Percentiles rank a stretch among this genome's conserved stretches.
These are phyloP conservation scores for Trichoderma semiorbis DNA, from an alignment of 2,329 filamentous ascomycete genomes.

Conservation along the genomic window DNA sequence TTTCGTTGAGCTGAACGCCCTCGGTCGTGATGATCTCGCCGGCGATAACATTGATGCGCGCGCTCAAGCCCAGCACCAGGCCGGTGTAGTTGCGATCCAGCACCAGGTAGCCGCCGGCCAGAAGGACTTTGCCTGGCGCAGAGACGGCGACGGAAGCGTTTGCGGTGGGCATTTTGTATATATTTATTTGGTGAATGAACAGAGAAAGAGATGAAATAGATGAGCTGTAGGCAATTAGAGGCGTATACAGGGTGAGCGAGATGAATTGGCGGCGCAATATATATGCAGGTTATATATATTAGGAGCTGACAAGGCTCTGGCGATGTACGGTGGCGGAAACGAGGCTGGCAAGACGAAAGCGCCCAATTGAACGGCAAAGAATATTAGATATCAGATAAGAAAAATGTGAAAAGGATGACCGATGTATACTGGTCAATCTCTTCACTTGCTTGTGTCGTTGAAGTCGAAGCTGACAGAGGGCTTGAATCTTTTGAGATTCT, in stretches of 20 bases:
- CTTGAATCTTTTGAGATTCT: neutral
- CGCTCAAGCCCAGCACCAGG: constrained; percentile 64
- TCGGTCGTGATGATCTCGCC: constrained; percentile 52
- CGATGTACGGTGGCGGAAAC: neutral
- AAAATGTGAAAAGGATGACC: neutral
- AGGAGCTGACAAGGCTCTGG: neutral
- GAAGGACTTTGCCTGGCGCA: constrained; percentile 91
- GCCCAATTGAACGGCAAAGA: neutral
- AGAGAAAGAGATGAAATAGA: neutral
- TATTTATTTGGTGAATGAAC: neutral
- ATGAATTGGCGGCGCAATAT: neutral
- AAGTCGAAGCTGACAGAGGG: neutral
- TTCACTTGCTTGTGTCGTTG: neutral
- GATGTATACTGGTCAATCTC: neutral
- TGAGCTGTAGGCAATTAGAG: neutral
- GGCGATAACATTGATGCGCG: constrained; percentile 64
- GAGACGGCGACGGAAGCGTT: constrained; percentile 62
- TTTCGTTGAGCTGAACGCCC: constrained; percentile 62
- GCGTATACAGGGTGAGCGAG: neutral
- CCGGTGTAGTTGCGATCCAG: constrained; percentile 84
- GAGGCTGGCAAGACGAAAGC: neutral
- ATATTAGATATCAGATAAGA: neutral
- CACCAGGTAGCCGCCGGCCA: constrained; percentile 92
- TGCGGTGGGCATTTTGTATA: constrained; percentile 8
- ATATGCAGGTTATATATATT: neutral